Evolutionary conservation across 1,284 basidiomycete genomes (phyloP), one percentile per base, ranked within the genome.

Genomic region (Rhodofomes roseus): DNA sequence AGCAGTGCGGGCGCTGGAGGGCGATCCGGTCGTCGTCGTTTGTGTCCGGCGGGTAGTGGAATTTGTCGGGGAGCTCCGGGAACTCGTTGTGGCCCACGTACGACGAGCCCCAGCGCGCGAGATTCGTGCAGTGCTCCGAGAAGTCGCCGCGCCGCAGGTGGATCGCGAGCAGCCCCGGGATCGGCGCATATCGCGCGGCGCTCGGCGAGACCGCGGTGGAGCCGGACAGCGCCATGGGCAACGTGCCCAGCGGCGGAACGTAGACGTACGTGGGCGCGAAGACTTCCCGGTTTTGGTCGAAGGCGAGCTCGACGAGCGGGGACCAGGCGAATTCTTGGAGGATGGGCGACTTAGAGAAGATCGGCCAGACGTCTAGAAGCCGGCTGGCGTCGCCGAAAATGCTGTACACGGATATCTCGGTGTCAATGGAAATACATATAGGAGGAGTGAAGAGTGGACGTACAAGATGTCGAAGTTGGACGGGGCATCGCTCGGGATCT

Each of bases 131-230:
- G 63, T 87, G 85, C 4, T 71, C 68, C 43, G 73, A 64, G 65
- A 79, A 89, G 69, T 88, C 86, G 5, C 87, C 87, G 40, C 85
- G 74, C 6, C 87, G 81, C 23, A 88, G 64, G 65, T 89, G 86
- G 4, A 89, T 65, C 1, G 79, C 86, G 20, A 89, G 70, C 2
- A 85, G 71, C 20, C 79, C 80, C 0, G 71, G 68, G 23, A 77
- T 65, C 36, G 59, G 56, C n/a, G 65, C 20, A 62, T 70, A 68
- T 25, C 65, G 67, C 48, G 65, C 58, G 54, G 60, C 57, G 55
- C 64, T 60, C 71, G 69, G 74, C 57, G 73, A 79, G 25, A 77
- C 70, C 63, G 34, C 73, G 55, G 59, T 76, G 68, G 4, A 59
- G 66, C 1, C 76, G 68, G 11, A 63, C 58, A 16, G 68, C 60